Evolutionary conservation across 1,284 basidiomycete genomes (phyloP), one percentile per base, ranked within the genome.

Genomic region (Irpex sp.): DNA sequence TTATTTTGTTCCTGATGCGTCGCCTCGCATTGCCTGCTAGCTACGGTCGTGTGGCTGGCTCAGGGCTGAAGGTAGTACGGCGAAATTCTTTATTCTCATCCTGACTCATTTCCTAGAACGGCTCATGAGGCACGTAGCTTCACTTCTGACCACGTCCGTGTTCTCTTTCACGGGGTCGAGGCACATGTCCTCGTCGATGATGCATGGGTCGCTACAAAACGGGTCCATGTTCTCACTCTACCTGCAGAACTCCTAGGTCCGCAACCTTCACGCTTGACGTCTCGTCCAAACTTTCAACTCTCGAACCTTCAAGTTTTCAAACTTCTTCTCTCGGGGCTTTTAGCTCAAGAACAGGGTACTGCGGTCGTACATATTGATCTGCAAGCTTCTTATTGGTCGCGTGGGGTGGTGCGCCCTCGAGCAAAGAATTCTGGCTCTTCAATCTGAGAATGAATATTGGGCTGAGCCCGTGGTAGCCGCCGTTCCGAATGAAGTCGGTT

Each of bases 101-200:
- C 40, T 44, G 40, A 44, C 15, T 44, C 15, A 15, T 44, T 44
- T 44, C 40, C 15, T 44, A 44, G 40, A 44, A 44, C 6, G 26
- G 17, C 26, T 11, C 17, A 26, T 17, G 21, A 34, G 5, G 19
- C 44, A 58, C 44, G 26, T 7, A 13, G 7, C 8, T 13, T 38
- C 17, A 58, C 13, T n/a, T 26, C 38, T 44, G 55, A 38, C 57
- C 61, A 62, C 61, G 61, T 62, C 58, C 57, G 61, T 58, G 38
- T 26, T 38, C 21, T 17, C 8, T 40, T 62, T 62, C 61, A 58
- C 61, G 57, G 56, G 61, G 47, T 47, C 40, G 26, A 56, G 48
- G 57, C 61, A 58, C 61, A 62, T 62, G 61, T 48, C 56, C 57
- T 52, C 40, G n/a, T 37, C 60, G 60, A 62, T 52, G 60, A 56